Evolutionary conservation across 2,329 filamentous ascomycete species (phyloP), one percentile per base, ranked within the genome.

Genomic region (Ophiostoma novo-ulmi): DNA sequence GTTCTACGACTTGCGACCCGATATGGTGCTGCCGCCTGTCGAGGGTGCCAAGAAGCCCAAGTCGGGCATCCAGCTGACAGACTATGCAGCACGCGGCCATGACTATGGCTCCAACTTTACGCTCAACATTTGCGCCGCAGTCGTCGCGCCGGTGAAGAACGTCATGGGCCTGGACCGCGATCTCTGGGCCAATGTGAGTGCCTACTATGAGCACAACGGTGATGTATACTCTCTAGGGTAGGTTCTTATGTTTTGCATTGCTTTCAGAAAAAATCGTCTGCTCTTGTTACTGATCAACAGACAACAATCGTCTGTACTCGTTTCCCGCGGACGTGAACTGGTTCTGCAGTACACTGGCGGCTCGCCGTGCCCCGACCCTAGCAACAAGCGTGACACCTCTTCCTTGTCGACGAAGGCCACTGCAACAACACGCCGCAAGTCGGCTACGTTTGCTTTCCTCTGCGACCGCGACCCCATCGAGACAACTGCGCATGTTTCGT

Each of bases 381-480:
- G 74, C 66, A 48, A 73, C 69, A 75, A 75, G 26, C 74, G 76
- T 38, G 74, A 72, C 65, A 75, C 76, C 48, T 77, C 20, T 75
- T 76, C 4, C 78, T 79, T 73, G 76, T 74, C 44, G 74, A 74
- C 70, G 74, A 77, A 36, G 74, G 77, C 61, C 75, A 79, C 26
- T 75, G 79, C 55, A 77, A 79, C 38, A 75, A 75, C 48, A 65
- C 82, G 87, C 64, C 84, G 85, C 74, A 95, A 94, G 78, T 96
- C 92, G 1, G 91, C 94, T 14, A 89, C 94, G 71, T 93, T 99
- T 80, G 95, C 93, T 35, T 94, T 98, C 78, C 89, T 95, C 74
- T 99, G 95, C 83, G 94, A 97, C 78, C 88, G 88, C 73, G 93
- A 97, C 76, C 88, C 92, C 1, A 83, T 89, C 1, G 85, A 84